Conservation (phyloP, 2,329 filamentous ascomycete genomes). For the Cercospora citrullina region DNA sequence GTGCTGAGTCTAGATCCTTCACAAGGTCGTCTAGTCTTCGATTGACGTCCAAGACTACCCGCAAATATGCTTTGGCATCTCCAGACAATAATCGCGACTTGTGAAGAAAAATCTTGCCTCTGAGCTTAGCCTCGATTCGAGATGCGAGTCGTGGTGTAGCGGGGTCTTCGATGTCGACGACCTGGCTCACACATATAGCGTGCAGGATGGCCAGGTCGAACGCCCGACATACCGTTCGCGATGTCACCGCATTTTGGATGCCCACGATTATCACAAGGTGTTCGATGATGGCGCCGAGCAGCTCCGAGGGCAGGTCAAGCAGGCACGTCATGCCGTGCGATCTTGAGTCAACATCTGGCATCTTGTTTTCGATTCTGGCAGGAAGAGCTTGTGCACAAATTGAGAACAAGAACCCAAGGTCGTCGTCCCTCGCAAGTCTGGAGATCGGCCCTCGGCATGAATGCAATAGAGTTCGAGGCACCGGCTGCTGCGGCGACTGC, state of each 20-base stretch:
- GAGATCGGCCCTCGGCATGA: background rate
- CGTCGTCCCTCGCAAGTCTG: background rate
- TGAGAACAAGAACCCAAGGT: too few relatives aligned
- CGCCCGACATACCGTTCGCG: slow-evolving; percentile 5
- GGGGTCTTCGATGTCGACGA: slow-evolving; percentile 9
- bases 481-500: background rate
- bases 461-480: background rate
- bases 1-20: background rate
- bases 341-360: too few relatives aligned
- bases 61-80: too few relatives aligned
- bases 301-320: background rate
- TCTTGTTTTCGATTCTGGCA: too few relatives aligned
- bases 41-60: slow-evolving; percentile 3
- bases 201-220: slow-evolving; percentile 15
- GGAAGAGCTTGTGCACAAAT: too few relatives aligned
- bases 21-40: background rate
- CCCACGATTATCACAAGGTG: slow-evolving; percentile 11
- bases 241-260: slow-evolving; percentile 12
- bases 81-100: background rate
- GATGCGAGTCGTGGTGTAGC: slow-evolving; percentile 1
- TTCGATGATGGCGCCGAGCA: slow-evolving; percentile 7
- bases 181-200: slow-evolving; percentile 13
- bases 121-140: background rate
- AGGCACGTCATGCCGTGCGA: too few relatives aligned
- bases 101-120: slow-evolving; percentile 1